Percentiles rank a stretch among this genome's conserved stretches.
These are phyloP conservation scores for Leptodermis oblonga DNA, from an alignment of 257 asterid genomes.

Conservation along the genomic window DNA sequence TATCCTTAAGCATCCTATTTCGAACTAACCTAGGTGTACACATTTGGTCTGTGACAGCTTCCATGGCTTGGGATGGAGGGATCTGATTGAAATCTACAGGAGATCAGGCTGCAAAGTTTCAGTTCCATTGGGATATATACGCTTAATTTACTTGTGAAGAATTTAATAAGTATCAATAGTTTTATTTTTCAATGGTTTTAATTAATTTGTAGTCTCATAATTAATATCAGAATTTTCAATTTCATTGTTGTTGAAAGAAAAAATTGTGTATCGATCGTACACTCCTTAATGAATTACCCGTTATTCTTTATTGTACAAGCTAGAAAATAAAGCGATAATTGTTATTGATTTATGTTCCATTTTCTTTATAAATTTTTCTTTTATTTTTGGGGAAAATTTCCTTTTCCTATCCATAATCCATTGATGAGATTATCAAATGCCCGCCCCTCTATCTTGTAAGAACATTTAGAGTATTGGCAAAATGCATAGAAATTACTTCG, in stretches of 20 bases:
- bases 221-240: background rate
- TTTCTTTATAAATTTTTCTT: too few species aligned
- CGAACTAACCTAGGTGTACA: too few species aligned
- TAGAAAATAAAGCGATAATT: background rate
- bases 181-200: background rate
- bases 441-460: too few species aligned
- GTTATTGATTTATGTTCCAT: background rate
- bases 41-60: slow-evolving; percentile 44
- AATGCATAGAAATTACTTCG: too few species aligned
- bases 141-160: too few species aligned
- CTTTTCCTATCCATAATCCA: too few species aligned
- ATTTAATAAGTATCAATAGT: background rate
- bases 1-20: too few species aligned
- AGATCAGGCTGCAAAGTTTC: background rate
- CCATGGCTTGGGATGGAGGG: slow-evolving; percentile 47
- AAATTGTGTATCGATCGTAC: background rate
- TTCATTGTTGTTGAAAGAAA: background rate
- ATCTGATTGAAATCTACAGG: slow-evolving; percentile 25
- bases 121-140: background rate
- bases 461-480: too few species aligned
- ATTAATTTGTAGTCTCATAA: background rate
- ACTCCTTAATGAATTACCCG: too few species aligned
- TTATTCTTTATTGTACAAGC: background rate
- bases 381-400: too few species aligned
- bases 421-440: too few species aligned